These are phyloP conservation scores for Pythium oligandrum DNA, from an alignment of 352 stramenopile genomes.

Conservation along the genomic window DNA sequence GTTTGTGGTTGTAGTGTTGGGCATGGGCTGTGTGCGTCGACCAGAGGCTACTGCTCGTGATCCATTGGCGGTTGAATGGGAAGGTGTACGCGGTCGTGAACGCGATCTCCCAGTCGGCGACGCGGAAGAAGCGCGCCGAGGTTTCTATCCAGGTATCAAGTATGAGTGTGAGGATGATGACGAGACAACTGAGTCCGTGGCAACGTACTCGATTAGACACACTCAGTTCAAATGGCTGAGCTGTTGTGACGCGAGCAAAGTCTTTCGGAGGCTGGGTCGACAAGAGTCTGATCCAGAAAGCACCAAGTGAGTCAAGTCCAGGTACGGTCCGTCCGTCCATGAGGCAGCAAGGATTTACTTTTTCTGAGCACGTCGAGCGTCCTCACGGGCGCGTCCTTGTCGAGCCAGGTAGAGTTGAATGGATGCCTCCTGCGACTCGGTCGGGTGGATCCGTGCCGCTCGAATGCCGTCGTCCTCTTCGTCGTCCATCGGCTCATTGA, in stretches of 20 bases:
- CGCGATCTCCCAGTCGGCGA: no score
- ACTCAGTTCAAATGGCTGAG: slow-evolving; percentile 58
- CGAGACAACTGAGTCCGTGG: no score
- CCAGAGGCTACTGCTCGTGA: no score
- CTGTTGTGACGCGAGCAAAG: slow-evolving; percentile 42
- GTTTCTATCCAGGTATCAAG: slow-evolving; percentile 6
- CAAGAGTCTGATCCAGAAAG: slow-evolving; percentile 5
- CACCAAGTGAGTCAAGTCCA: no score
- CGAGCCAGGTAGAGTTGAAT: slow-evolving; percentile 53
- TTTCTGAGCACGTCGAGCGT: slow-evolving; percentile 28
- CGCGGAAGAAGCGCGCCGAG: slow-evolving; percentile 12
- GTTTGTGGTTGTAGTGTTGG: no score
- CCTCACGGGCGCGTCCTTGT: slow-evolving; percentile 44
- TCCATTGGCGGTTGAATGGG: no score
- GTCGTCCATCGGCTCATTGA: no score
- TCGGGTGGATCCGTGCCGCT: slow-evolving; percentile 26
- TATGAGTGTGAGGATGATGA: neutral
- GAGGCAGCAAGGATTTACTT: slow-evolving; percentile 19
- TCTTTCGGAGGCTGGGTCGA: slow-evolving; percentile 36
- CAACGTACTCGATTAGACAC: slow-evolving; percentile 42
- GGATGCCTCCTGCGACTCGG: slow-evolving; percentile 53
- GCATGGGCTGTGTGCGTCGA: no score
- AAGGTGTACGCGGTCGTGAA: no score
- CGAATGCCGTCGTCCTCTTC: neutral
- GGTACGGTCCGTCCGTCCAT: no score